Conservation (phyloP, 177 flowering plant genomes). For the Vitis hybrid region DNA sequence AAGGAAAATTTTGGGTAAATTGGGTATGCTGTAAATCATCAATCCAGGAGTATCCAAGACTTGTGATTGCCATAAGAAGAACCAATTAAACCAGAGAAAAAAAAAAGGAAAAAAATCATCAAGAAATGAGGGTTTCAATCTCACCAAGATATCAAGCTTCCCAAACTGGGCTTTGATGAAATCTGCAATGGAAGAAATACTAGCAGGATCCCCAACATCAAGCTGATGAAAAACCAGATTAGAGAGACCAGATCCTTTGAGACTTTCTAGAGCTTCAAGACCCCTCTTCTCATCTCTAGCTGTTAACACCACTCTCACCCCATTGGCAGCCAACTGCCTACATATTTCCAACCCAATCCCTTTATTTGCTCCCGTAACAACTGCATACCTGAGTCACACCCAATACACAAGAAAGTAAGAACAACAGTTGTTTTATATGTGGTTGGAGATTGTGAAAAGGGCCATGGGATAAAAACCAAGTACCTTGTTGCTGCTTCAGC, state of each 20-base stretch:
- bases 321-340: slow-evolving; percentile 42
- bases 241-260: slow-evolving; percentile 30
- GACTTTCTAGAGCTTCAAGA: slow-evolving; percentile 38
- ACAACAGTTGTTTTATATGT: not conserved
- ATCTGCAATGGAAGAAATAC: not conserved
- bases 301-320: slow-evolving; percentile 40
- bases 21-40: too few species aligned
- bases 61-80: too few species aligned
- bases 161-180: slow-evolving; percentile 1
- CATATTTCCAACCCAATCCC: slow-evolving; percentile 53
- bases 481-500: too few species aligned
- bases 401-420: not conserved
- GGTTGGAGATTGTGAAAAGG: too few species aligned
- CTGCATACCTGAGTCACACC: slow-evolving; percentile 31
- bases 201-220: slow-evolving; percentile 28
- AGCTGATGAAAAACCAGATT: slow-evolving; percentile 51
- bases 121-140: too few species aligned
- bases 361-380: slow-evolving; percentile 37
- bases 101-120: too few species aligned
- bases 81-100: not conserved
- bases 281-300: slow-evolving; percentile 53
- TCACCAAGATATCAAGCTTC: slow-evolving; percentile 6
- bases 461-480: too few species aligned
- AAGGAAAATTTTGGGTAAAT: too few species aligned
- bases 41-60: too few species aligned